Percentiles rank a stretch among this genome's conserved stretches.
These are phyloP conservation scores for Solanum ahanhuiri DNA, from an alignment of 257 asterid genomes.

Conservation along the genomic window DNA sequence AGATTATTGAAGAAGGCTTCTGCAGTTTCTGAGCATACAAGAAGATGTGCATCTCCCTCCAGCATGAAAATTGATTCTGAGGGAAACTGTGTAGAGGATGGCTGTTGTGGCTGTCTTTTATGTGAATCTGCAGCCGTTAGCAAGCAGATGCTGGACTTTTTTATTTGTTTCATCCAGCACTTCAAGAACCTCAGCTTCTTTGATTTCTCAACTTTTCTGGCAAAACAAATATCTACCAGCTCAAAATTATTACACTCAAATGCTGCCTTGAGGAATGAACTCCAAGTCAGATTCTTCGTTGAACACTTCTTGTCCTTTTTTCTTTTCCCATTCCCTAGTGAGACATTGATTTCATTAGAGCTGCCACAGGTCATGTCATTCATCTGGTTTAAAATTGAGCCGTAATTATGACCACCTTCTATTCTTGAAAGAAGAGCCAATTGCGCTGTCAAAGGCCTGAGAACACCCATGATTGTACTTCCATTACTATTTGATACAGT, in stretches of 20 bases:
- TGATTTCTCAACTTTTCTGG: conserved; percentile 32
- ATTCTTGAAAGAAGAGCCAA: conserved; percentile 41
- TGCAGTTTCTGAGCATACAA: conserved; percentile 31
- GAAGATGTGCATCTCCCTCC: conserved; percentile 26
- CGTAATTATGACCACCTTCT: conserved; percentile 9
- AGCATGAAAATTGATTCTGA: conserved; percentile 30
- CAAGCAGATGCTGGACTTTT: conserved; percentile 20
- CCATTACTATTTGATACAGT: conserved; percentile 42
- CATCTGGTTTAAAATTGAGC: conserved; percentile 8
- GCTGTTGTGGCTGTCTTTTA: conserved; percentile 18
- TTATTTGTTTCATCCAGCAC: conserved; percentile 86
- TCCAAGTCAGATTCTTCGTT: conserved; percentile 50
- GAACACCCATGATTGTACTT: conserved; percentile 30
- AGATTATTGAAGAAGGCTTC: conserved; percentile 48
- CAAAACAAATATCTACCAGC: conserved; percentile 47
- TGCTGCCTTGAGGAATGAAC: conserved; percentile 61
- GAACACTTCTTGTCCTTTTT: conserved; percentile 30
- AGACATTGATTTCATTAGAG: conserved; percentile 17
- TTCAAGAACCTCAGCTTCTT: conserved; percentile 76
- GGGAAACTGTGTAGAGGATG: conserved; percentile 16
- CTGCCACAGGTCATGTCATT: conserved; percentile 1
- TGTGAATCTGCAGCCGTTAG: conserved; percentile 13
- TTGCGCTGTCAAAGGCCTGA: conserved; percentile 66
- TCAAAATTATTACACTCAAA: conserved; percentile 50
- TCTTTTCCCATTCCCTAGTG: conserved; percentile 33